Evolutionary conservation across 257 asterid species (phyloP).

Genomic region (Rubia yunnanensis): DNA sequence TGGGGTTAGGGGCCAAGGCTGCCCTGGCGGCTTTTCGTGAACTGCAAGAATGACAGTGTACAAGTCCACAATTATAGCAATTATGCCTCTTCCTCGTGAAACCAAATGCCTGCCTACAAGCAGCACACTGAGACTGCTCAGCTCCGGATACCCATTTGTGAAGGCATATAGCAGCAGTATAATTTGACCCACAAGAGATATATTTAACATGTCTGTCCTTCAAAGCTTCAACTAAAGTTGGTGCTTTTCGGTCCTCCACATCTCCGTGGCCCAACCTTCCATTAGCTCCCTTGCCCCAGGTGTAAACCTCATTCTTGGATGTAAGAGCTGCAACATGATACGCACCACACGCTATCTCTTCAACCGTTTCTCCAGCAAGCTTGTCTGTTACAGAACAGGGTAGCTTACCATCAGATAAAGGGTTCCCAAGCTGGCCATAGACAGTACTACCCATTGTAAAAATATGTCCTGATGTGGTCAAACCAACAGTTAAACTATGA

Average conservation of each 20-base stretch:
- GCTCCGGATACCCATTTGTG: constrained; percentile 91
- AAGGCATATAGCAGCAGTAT: constrained; percentile 71
- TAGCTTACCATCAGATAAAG: constrained; percentile 65
- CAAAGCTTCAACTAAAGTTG: constrained; percentile 66
- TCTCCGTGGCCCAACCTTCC: constrained; percentile 97
- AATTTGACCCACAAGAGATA: constrained; percentile 87
- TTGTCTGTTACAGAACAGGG: constrained; percentile 74
- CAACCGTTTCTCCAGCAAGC: constrained; percentile 57
- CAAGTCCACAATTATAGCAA: constrained; percentile 94
- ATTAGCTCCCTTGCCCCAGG: constrained; percentile 96
- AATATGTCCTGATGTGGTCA: constrained; percentile 68
- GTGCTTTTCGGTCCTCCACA: constrained; percentile 70
- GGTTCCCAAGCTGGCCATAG: constrained; percentile 87
- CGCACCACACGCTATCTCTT: constrained; percentile 75
- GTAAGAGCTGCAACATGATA: constrained; percentile 82
- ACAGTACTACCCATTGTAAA: constrained; percentile 93
- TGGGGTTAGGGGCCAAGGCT: constrained; percentile 88
- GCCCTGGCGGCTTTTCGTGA: constrained; percentile 76
- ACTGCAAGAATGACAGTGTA: constrained; percentile 91
- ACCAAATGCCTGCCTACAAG: constrained; percentile 91
- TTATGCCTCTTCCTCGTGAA: constrained; percentile 90
- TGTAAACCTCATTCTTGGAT: constrained; percentile 73
- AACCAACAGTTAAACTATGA: constrained; percentile 74
- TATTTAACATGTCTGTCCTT: constrained; percentile 82
- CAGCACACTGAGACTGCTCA: constrained; percentile 90